Evolutionary conservation across 306 rosid species (phyloP).

Genomic region (Hylodesmum podocarpum): DNA sequence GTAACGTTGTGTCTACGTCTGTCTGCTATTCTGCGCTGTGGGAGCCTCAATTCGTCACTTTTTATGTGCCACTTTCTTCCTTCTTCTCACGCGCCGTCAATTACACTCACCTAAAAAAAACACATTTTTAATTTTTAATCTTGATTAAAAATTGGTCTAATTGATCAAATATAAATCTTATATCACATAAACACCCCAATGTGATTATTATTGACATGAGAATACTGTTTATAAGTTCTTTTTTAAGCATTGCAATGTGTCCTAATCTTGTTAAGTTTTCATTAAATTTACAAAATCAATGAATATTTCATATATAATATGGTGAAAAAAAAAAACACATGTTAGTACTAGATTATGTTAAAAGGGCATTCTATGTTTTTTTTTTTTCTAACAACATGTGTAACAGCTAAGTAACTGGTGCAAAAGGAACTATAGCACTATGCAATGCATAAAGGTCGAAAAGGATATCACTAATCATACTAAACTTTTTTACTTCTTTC

Average conservation of each 20-base stretch:
- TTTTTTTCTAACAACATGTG: background rate
- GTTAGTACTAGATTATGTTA: no score
- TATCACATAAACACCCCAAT: no score
- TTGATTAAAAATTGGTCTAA: no score
- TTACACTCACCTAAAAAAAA: constrained; percentile 1
- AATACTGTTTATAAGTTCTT: no score
- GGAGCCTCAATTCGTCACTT: constrained; percentile 30
- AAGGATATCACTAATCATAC: constrained; percentile 26
- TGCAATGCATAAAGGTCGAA: background rate
- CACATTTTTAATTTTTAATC: no score
- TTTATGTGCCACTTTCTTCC: background rate
- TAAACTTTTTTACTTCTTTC: constrained; percentile 26
- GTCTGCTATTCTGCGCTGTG: constrained; percentile 27
- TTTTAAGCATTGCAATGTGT: no score
- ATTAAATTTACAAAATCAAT: no score
- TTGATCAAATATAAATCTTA: no score
- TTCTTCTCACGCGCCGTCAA: constrained; percentile 13
- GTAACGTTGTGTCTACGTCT: constrained; percentile 59
- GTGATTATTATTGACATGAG: no score
- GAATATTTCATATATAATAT: no score
- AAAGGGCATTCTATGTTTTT: background rate
- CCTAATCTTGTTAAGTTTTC: no score
- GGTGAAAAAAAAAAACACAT: no score
- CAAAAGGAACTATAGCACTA: background rate
- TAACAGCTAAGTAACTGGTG: constrained; percentile 14